Conservation (phyloP, 1,284 basidiomycete species). For the Marasmius tenuissimus region DNA sequence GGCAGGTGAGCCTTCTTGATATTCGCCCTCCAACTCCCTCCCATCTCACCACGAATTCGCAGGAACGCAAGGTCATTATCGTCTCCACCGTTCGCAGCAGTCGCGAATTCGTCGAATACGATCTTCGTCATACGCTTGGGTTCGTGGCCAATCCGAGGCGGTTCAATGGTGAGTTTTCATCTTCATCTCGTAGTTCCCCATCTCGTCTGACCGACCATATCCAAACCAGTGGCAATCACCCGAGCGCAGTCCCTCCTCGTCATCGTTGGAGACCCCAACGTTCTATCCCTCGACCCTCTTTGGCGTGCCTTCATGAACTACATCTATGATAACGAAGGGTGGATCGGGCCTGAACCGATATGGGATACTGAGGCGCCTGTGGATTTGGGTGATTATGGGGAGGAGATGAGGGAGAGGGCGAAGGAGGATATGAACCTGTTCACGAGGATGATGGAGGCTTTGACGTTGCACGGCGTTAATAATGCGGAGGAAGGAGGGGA, state of each 20-base stretch:
- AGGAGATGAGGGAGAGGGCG: too few relatives aligned
- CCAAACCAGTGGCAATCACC: conserved; percentile 49
- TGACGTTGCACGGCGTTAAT: not conserved
- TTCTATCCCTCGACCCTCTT: conserved; percentile 56
- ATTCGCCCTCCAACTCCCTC: not conserved
- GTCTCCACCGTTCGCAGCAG: conserved; percentile 67
- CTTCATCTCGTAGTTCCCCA: too few relatives aligned
- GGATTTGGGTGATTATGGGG: not conserved
- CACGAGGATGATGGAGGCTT: not conserved
- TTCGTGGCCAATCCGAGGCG: conserved; percentile 64
- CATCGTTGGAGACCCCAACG: conserved; percentile 52
- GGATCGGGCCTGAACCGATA: conserved; percentile 44
- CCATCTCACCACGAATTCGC: not conserved
- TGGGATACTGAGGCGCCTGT: conserved; percentile 43
- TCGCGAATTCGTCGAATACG: conserved; percentile 51
- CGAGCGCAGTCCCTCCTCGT: conserved; percentile 57
- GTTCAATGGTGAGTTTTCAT: conserved; percentile 51
- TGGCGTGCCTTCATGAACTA: conserved; percentile 58
- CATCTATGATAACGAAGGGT: conserved; percentile 46
- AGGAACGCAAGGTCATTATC: conserved; percentile 68
- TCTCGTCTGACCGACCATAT: too few relatives aligned
- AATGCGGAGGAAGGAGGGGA: not conserved
- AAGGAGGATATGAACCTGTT: not conserved
- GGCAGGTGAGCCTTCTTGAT: conserved; percentile 34
- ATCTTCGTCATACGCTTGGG: conserved; percentile 57